A percentile compares a stretch with the other conserved stretches of the same genome.
These are phyloP conservation scores for Lycium ferocissimum DNA, from an alignment of 257 asterid species.

Conservation along the genomic window DNA sequence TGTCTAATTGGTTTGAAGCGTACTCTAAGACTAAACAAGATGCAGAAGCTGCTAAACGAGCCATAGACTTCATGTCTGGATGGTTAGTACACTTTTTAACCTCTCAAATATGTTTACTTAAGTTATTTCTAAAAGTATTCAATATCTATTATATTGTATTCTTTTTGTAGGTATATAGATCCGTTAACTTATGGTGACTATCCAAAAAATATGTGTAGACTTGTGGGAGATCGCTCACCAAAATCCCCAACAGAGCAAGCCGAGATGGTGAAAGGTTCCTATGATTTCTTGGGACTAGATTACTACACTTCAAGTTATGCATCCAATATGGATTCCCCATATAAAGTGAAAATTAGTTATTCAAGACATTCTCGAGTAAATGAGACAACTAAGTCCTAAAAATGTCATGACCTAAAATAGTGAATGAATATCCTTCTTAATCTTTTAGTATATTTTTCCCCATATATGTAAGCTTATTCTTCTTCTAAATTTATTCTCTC, in stretches of 20 bases:
- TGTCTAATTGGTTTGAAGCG: slow-evolving; percentile 29
- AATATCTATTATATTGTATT: background rate
- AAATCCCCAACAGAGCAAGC: slow-evolving; percentile 29
- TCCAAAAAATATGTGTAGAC: slow-evolving; percentile 29
- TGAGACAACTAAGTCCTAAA: slow-evolving; percentile 30
- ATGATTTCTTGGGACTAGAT: slow-evolving; percentile 42
- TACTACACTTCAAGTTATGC: slow-evolving; percentile 38
- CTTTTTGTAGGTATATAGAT: slow-evolving; percentile 34
- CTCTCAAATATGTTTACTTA: background rate
- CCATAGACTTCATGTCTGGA: slow-evolving; percentile 30
- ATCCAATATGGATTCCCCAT: background rate
- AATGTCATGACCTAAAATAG: background rate
- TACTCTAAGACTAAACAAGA: slow-evolving; percentile 17
- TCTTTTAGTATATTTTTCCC: background rate
- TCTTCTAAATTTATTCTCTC: too few relatives aligned
- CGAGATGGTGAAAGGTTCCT: slow-evolving; percentile 29
- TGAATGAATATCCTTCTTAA: too few relatives aligned
- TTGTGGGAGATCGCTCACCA: slow-evolving; percentile 38
- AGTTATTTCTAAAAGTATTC: background rate
- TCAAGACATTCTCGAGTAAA: slow-evolving; percentile 33
- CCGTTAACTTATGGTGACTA: slow-evolving; percentile 40
- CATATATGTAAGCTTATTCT: background rate
- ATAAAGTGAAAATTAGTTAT: slow-evolving; percentile 15
- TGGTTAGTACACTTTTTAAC: slow-evolving; percentile 26
- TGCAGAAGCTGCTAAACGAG: slow-evolving; percentile 24